These are phyloP conservation scores for Colletotrichum chrysophilum DNA, from an alignment of 2,329 filamentous ascomycete genomes.

Conservation along the genomic window DNA sequence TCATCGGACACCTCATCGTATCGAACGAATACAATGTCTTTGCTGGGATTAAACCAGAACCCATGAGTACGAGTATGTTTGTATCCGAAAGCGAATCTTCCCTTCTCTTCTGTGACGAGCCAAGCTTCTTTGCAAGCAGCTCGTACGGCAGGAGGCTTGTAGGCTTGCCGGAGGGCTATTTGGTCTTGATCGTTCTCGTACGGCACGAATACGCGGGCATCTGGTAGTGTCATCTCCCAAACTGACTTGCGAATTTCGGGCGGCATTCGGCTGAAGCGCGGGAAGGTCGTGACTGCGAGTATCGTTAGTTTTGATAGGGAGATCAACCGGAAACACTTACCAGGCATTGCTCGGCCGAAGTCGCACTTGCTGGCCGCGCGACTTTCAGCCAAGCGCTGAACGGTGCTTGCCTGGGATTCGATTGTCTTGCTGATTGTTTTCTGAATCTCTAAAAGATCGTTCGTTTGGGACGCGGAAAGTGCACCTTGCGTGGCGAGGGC, in stretches of 20 bases:
- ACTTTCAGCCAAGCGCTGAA: rapidly evolving
- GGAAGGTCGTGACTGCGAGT: background rate
- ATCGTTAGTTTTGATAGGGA: background rate
- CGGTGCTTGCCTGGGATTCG: background rate
- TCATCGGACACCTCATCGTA: background rate
- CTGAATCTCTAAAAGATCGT: background rate
- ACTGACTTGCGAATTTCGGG: background rate
- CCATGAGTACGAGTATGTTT: background rate
- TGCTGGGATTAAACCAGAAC: background rate
- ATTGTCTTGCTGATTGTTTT: background rate
- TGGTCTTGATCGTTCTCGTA: background rate
- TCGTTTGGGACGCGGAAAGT: background rate
- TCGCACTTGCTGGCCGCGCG: background rate
- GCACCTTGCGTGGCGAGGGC: background rate
- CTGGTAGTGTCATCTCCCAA: slow-evolving; percentile 1
- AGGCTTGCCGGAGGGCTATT: too few relatives aligned
- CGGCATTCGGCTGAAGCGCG: background rate
- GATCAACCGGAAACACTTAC: background rate
- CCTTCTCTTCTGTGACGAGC: background rate
- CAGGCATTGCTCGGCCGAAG: background rate
- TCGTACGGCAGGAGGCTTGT: background rate
- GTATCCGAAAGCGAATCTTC: background rate
- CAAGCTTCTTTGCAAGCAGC: background rate
- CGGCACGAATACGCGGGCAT: slow-evolving; percentile 26
- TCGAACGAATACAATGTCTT: background rate